These are phyloP conservation scores for Trichoderma koningii DNA, from an alignment of 2,329 filamentous ascomycete genomes.

Conservation along the genomic window DNA sequence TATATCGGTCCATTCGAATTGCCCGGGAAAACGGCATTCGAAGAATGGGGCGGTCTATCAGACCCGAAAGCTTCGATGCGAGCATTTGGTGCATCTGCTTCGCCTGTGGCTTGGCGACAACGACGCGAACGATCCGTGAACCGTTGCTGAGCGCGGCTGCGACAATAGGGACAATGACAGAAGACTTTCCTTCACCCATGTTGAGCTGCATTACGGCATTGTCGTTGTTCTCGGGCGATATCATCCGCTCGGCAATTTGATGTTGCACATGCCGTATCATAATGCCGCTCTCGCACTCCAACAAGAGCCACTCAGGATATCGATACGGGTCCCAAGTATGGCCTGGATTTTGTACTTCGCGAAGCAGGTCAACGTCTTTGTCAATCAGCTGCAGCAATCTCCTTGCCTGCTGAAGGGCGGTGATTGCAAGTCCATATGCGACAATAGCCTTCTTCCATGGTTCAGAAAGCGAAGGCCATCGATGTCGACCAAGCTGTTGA, in stretches of 20 bases:
- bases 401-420: slow-evolving; percentile 1
- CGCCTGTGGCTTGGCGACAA: slow-evolving; percentile 63
- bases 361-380: not conserved
- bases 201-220: slow-evolving; percentile 67
- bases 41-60: slow-evolving; percentile 47
- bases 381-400: slow-evolving; percentile 7
- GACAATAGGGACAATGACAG: slow-evolving; percentile 68
- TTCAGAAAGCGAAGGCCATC: not conserved
- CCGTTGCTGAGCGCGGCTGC: slow-evolving; percentile 54
- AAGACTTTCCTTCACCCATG: slow-evolving; percentile 72
- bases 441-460: slow-evolving; percentile 2
- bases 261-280: slow-evolving; percentile 62
- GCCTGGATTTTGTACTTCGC: slow-evolving; percentile 39
- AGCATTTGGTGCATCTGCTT: slow-evolving; percentile 54
- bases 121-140: slow-evolving; percentile 54
- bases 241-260: slow-evolving; percentile 60
- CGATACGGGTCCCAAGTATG: slow-evolving; percentile 59
- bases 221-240: slow-evolving; percentile 36
- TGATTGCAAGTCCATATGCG: slow-evolving; percentile 2
- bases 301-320: slow-evolving; percentile 61
- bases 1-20: too few relatives aligned
- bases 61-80: slow-evolving; percentile 39
- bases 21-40: slow-evolving; percentile 58
- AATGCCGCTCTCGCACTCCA: slow-evolving; percentile 66
- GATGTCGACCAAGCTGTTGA: not conserved